Base-by-base conservation (phyloP, 2,329 filamentous ascomycete genomes). In the Claviceps lovelessii region DNA sequence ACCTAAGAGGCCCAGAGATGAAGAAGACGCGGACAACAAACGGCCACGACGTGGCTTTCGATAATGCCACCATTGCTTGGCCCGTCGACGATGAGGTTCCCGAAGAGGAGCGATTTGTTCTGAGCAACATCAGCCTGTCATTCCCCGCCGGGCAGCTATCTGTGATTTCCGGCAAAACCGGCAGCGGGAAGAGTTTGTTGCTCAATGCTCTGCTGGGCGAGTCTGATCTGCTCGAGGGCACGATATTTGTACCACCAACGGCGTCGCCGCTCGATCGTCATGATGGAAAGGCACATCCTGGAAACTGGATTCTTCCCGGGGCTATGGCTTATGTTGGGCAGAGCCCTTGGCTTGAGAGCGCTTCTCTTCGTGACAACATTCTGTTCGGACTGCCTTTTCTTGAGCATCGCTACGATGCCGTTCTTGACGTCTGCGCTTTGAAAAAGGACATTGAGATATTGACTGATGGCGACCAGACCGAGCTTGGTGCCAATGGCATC, bases 341-440 rank as follows among this genome's bases (percentile, higher is more conserved):
- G 64, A 88, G 86, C 8, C 87, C 88, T 0, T 93, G 87, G 88
- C 87, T 93, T 51, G 87, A 91, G 63, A 91, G 90, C 61, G 85
- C 84, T 0, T 86, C 81, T 6, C 83, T 94, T 58, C 81, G 78
- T 55, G 83, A 89, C 48, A 94, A 93, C 61, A 85, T 93, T 52
- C 67, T 88, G 0, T 93, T 91, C 58, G 86, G 86, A 0, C 71
- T 90, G 2, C 86, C 86, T 0, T 78, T 77, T 35, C 79, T 89
- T 54, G 72, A 82, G 55, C 72, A 76, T n/a, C 79, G 88, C 44
- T 93, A 91, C 64, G 71, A 74, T 1, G 80, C 83, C 61, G 87
- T 88, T 0, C 67, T 90, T 8, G 76, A 81, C 41, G 85, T 84
- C 2, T 93, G 87, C 57, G 86, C 86, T 0, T 65, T 94, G 47